These are phyloP conservation scores for Viola odorata DNA, from an alignment of 345 rosid species.

Conservation along the genomic window DNA sequence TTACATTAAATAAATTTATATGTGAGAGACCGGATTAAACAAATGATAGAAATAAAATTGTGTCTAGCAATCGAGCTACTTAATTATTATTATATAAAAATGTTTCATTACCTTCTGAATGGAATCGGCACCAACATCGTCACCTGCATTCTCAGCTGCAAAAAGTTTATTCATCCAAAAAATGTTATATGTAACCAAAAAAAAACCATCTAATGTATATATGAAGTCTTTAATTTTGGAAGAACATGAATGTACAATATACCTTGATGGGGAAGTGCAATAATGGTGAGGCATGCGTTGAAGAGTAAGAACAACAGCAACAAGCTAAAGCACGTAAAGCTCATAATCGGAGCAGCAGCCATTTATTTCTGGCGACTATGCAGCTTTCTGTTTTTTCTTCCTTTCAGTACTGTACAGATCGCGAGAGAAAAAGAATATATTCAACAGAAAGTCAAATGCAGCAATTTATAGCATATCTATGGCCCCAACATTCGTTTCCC, in stretches of 20 bases:
- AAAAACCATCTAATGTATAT: too few relatives aligned
- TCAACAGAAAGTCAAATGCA: not conserved
- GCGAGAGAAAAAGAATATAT: slow-evolving; percentile 7
- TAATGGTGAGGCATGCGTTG: slow-evolving; percentile 4
- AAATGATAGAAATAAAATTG: too few relatives aligned
- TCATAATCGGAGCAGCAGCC: not conserved
- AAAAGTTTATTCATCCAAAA: not conserved
- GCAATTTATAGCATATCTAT: slow-evolving; percentile 11
- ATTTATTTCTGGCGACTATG: not conserved
- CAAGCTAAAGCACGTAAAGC: not conserved
- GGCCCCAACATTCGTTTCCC: slow-evolving; percentile 25
- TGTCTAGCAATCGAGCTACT: too few relatives aligned
- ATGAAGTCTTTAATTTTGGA: not conserved
- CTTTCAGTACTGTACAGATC: not conserved
- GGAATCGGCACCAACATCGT: too few relatives aligned
- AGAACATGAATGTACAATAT: not conserved
- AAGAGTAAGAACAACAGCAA: slow-evolving; percentile 12
- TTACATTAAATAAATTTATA: too few relatives aligned
- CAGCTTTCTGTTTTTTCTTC: slow-evolving; percentile 10
- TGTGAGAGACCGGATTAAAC: too few relatives aligned
- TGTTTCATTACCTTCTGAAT: too few relatives aligned
- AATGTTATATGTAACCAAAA: not conserved
- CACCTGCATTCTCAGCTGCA: not conserved
- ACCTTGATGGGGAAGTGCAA: slow-evolving; percentile 19
- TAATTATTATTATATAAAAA: too few relatives aligned